Evolutionary conservation across 1,284 basidiomycete genomes (phyloP), one percentile per base, ranked within the genome.

Genomic region (Ustilago sp.): DNA sequence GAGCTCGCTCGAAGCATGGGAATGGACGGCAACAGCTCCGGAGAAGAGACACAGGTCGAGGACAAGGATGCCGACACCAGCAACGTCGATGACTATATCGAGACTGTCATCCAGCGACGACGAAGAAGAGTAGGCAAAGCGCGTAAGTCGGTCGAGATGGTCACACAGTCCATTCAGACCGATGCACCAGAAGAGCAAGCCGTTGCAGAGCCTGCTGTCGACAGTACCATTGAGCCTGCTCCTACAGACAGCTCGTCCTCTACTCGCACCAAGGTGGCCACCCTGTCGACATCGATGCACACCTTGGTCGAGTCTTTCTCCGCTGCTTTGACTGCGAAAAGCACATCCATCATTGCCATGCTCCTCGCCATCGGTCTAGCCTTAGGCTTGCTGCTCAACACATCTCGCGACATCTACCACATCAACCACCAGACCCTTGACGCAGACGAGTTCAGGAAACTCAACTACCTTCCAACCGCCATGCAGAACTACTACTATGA

Each of bases 341-440:
- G n/a, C 11, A 35, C 52, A 4, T 47, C 64, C 19, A 31, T 71
- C n/a, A n/a, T 71, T 23, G 48, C 63, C 4, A 0, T 50, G 38
- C 58, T 72, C 38, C 55, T 76, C 13, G 55, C 64, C 23, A 57
- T 76, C 23, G 68, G 74, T 39, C 34, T 76, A 2, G 57, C 55
- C 3, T 38, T 72, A 38, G 74, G 74, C 15, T 36, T 76, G 34
- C 6, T 43, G 28, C 52, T 71, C 39, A 76, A 76, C 61, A 71
- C 74, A 9, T 76, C 74, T 4, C 74, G 74, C 51, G 74, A 76
- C 56, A 64, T 76, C n/a, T 76, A 76, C 41, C 74, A 76, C 48
- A 67, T 72, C 65, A 58, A 64, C 38, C 58, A 68, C 41, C 68
- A 57, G 6, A 59, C 55, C 4, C 56, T 76, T 34, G 74, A 76